A percentile compares a stretch with the other conserved stretches of the same genome.
phyloP scores from a whole-genome alignment of 2,329 filamentous ascomycete genomes.

The Cercospora sp. region DNA sequence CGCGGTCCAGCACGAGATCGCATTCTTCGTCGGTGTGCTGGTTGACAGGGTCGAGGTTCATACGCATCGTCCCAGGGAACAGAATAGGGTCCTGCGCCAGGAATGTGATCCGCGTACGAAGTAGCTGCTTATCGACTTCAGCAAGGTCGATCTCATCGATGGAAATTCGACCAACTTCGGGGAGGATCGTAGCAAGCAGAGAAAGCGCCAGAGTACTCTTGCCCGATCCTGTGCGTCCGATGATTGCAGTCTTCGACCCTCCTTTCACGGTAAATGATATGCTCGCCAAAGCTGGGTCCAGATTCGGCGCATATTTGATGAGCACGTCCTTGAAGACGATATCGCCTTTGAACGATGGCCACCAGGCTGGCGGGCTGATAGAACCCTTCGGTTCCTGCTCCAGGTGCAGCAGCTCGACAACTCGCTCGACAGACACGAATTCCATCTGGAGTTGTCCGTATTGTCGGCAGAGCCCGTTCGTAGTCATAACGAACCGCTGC shows the following conservation, averaged over 20 bases:
- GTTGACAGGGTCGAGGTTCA: conserved; percentile 62
- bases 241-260: conserved; percentile 74
- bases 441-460: conserved; percentile 89
- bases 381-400: conserved; percentile 71
- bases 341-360: conserved; percentile 71
- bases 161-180: conserved; percentile 57
- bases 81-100: conserved; percentile 67
- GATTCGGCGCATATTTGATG: conserved; percentile 73
- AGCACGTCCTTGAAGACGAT: conserved; percentile 76
- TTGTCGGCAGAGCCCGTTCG: conserved; percentile 71
- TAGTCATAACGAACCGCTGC: conserved; percentile 66
- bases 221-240: conserved; percentile 78
- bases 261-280: conserved; percentile 74
- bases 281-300: conserved; percentile 69
- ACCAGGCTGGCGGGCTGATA: conserved; percentile 68
- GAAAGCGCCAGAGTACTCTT: conserved; percentile 74
- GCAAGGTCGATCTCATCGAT: conserved; percentile 63
- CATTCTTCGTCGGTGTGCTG: conserved; percentile 60
- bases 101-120: conserved; percentile 65
- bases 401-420: conserved; percentile 77
- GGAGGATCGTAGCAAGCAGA: conserved; percentile 58
- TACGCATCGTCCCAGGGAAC: conserved; percentile 61
- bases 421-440: conserved; percentile 84
- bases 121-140: conserved; percentile 58
- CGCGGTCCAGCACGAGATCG: conserved; percentile 53